phyloP scores from a whole-genome alignment of 177 flowering plant species.

The Vitis hybrid region DNA sequence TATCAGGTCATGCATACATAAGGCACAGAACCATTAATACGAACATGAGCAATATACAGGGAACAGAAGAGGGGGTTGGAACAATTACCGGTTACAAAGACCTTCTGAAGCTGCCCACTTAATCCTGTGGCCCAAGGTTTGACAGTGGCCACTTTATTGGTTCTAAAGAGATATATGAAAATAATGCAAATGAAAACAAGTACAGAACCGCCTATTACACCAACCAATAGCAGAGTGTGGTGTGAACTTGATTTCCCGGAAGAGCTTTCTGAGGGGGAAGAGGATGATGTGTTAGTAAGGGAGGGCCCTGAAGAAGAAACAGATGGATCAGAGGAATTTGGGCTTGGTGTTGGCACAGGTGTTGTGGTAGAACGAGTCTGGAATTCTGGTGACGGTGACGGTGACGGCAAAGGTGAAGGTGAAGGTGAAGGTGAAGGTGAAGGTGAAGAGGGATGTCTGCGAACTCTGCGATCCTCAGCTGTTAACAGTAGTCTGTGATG shows the following conservation, averaged over 20 bases:
- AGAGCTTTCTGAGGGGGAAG: neutral
- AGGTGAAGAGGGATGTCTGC: constrained; percentile 14
- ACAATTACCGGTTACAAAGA: constrained; percentile 55
- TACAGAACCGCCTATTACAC: constrained; percentile 33
- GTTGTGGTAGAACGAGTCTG: constrained; percentile 1
- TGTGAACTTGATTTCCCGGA: constrained; percentile 1
- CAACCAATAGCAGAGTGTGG: constrained; percentile 17
- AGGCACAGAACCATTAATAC: neutral
- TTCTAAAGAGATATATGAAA: constrained; percentile 25
- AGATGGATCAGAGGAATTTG: neutral
- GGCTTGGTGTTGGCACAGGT: neutral
- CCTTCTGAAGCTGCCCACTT: constrained; percentile 64
- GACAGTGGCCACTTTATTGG: constrained; percentile 37
- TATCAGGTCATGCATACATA: neutral
- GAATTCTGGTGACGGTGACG: constrained; percentile 12
- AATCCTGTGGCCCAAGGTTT: constrained; percentile 73
- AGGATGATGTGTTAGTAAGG: neutral
- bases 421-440: constrained; percentile 21
- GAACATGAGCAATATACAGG: neutral
- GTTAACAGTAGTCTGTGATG: constrained; percentile 26
- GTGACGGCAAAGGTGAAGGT: constrained; percentile 10
- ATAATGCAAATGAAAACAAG: constrained; percentile 16
- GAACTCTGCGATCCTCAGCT: constrained; percentile 1
- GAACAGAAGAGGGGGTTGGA: neutral
- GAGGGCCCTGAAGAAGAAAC: constrained; percentile 11